These are phyloP conservation scores for Chaetomiaceae sp. DNA, from an alignment of 2,329 filamentous ascomycete genomes.

Conservation along the genomic window DNA sequence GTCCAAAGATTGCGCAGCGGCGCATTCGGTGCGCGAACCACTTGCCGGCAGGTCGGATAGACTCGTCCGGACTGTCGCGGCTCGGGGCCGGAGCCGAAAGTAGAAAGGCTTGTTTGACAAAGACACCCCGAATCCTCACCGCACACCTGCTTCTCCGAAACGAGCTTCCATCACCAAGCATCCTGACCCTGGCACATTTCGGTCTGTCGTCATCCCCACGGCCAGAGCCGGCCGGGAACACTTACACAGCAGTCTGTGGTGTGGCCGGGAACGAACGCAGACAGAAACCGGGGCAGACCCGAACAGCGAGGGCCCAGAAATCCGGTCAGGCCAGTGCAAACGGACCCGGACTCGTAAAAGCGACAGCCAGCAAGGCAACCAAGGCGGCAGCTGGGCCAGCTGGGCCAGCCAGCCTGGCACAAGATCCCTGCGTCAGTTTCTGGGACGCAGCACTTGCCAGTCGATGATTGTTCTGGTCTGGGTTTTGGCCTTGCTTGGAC, in stretches of 20 bases:
- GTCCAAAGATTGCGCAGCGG: slow-evolving; percentile 15
- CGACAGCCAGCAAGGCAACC: neutral
- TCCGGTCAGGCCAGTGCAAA: neutral
- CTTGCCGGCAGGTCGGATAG: neutral
- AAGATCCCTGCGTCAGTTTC: slow-evolving; percentile 1
- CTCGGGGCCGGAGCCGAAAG: neutral
- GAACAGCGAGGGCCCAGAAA: neutral
- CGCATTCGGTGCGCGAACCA: slow-evolving; percentile 18
- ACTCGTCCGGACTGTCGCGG: neutral
- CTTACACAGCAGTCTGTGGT: neutral
- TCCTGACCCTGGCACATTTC: neutral
- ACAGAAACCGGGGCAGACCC: neutral
- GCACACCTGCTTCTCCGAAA: no score
- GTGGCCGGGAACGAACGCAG: no score
- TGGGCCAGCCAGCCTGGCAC: slow-evolving; percentile 6
- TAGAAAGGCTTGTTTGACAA: neutral
- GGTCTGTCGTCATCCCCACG: slow-evolving; percentile 4
- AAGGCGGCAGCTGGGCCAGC: neutral
- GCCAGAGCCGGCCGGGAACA: neutral
- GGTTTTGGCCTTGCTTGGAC: no score
- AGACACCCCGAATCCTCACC: no score
- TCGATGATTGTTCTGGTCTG: no score
- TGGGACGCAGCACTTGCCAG: no score
- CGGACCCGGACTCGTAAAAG: no score
- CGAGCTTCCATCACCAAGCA: neutral